phyloP scores from a whole-genome alignment of 2,329 filamentous ascomycete species.

The Neoarthrinium moseri region DNA sequence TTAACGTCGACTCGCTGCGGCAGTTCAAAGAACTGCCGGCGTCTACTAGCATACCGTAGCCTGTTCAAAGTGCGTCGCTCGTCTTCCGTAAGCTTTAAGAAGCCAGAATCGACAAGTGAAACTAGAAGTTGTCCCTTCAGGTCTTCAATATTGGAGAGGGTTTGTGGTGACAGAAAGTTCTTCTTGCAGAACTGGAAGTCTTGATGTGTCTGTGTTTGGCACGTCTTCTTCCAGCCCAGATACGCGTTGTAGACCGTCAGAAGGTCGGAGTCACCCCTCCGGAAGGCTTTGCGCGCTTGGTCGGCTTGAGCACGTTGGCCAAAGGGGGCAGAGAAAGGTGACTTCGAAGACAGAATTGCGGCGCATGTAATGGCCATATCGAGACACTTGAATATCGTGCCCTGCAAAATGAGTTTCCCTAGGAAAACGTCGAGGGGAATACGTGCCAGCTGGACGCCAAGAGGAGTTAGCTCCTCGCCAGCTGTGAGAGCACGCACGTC shows the following conservation, averaged over 20 bases:
- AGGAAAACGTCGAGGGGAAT: constrained; percentile 92
- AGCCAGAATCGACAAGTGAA: constrained; percentile 80
- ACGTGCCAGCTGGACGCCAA: constrained; percentile 84
- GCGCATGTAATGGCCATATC: constrained; percentile 91
- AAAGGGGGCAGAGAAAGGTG: constrained; percentile 85
- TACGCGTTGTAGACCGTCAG: constrained; percentile 95
- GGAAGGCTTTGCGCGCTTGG: constrained; percentile 74
- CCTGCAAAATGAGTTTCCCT: constrained; percentile 87
- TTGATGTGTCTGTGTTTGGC: constrained; percentile 66
- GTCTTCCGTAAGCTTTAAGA: constrained; percentile 71
- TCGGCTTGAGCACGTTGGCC: constrained; percentile 82
- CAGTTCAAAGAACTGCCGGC: constrained; percentile 77
- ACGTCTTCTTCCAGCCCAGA: constrained; percentile 80
- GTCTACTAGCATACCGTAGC: constrained; percentile 64
- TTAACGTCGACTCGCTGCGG: constrained; percentile 73
- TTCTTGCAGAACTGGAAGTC: constrained; percentile 92
- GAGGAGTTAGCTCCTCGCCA: constrained; percentile 78
- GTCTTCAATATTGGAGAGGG: constrained; percentile 88
- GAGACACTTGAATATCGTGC: constrained; percentile 83
- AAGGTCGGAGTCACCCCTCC: constrained; percentile 84
- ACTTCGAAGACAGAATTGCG: constrained; percentile 91
- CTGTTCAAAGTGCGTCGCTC: constrained; percentile 70
- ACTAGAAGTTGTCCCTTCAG: constrained; percentile 88
- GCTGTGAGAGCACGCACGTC: constrained; percentile 87
- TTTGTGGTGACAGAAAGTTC: constrained; percentile 89